phyloP scores from a whole-genome alignment of 306 rosid genomes.

The Cucurbita moschata region DNA sequence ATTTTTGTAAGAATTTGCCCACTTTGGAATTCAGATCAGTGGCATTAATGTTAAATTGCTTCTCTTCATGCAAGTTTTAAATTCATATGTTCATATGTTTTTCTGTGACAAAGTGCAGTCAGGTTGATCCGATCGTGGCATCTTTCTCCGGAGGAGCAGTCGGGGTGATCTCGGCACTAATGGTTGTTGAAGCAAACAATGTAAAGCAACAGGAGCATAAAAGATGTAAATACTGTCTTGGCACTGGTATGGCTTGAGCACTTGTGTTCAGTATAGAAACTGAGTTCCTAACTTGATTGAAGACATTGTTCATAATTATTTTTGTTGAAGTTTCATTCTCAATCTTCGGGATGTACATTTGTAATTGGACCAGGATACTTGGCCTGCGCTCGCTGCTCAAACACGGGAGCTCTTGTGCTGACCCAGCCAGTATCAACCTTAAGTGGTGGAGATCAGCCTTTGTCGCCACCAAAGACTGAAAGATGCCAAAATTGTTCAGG shows the following conservation, averaged over 20 bases:
- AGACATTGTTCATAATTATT: neutral
- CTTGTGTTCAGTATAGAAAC: neutral
- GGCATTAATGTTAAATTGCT: neutral
- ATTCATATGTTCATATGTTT: neutral
- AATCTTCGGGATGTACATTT: neutral
- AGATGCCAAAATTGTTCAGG: slow-evolving; percentile 95
- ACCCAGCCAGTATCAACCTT: slow-evolving; percentile 49
- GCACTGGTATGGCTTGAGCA: slow-evolving; percentile 53
- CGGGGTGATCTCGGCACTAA: slow-evolving; percentile 86
- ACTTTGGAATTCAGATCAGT: neutral
- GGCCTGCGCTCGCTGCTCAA: slow-evolving; percentile 94
- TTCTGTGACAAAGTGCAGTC: slow-evolving; percentile 25
- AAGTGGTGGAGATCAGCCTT: slow-evolving; percentile 40
- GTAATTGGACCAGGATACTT: slow-evolving; percentile 48
- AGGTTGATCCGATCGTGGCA: slow-evolving; percentile 97
- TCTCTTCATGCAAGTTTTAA: neutral
- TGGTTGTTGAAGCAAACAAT: slow-evolving; percentile 96
- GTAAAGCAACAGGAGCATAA: slow-evolving; percentile 91
- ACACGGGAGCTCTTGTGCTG: slow-evolving; percentile 57
- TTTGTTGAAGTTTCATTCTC: neutral
- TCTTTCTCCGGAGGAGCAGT: slow-evolving; percentile 99
- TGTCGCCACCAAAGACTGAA: slow-evolving; percentile 59
- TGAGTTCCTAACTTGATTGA: neutral
- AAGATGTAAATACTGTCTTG: slow-evolving; percentile 94
- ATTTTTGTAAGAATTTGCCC: neutral